Evolutionary conservation across 345 rosid species (phyloP).

Genomic region (Aquilaria malaccensis): DNA sequence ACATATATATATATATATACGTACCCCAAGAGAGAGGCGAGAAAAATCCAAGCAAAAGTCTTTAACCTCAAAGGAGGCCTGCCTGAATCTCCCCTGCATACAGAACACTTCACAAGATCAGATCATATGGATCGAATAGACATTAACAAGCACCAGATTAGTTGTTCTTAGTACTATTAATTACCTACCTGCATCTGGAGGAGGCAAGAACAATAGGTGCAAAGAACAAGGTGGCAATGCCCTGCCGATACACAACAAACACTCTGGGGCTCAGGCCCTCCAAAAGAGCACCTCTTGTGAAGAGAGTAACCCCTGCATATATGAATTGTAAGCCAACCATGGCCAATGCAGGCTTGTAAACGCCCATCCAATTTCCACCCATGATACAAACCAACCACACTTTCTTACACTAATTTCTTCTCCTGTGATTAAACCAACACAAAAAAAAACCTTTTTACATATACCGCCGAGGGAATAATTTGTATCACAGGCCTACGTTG

Average conservation of each 20-base stretch:
- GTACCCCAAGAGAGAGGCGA: constrained; percentile 33
- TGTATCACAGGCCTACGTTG: no score
- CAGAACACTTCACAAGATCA: not conserved
- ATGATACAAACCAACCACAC: not conserved
- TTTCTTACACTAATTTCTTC: not conserved
- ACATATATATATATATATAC: not conserved
- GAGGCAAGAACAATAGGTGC: constrained; percentile 30
- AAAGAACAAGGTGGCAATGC: constrained; percentile 22
- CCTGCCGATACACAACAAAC: constrained; percentile 28
- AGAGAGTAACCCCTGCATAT: constrained; percentile 27
- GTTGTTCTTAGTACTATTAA: no score
- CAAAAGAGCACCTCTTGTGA: constrained; percentile 23
- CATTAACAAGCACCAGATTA: not conserved
- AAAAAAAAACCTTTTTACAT: no score
- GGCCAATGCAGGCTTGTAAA: constrained; percentile 19
- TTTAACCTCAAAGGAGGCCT: constrained; percentile 16
- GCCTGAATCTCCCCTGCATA: constrained; percentile 19
- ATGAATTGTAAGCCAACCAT: constrained; percentile 26
- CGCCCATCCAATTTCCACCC: constrained; percentile 12
- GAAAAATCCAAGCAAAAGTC: constrained; percentile 25
- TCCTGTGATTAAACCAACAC: no score
- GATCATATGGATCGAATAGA: not conserved
- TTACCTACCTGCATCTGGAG: constrained; percentile 24
- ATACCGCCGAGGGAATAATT: no score
- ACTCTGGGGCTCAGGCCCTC: constrained; percentile 27